Evolutionary conservation across 2,329 filamentous ascomycete species (phyloP).

Genomic region (Fusarium sp.): DNA sequence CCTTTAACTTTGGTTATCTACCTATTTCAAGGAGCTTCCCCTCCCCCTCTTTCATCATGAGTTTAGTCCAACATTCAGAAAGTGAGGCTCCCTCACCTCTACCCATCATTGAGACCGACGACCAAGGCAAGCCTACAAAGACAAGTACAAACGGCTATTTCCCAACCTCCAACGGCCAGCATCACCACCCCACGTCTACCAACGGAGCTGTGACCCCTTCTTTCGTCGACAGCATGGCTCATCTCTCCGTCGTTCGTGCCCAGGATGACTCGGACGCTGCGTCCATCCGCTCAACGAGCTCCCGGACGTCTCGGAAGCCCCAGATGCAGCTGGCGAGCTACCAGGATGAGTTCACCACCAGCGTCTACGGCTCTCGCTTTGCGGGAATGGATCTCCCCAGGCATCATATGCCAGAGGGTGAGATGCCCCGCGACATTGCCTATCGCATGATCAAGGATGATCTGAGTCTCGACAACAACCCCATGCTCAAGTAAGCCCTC

Average conservation of each 20-base stretch:
- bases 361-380: conserved; percentile 90
- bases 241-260: conserved; percentile 63
- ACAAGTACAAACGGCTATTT: conserved; percentile 52
- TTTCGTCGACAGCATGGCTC: conserved; percentile 62
- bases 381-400: conserved; percentile 85
- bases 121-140: conserved; percentile 43
- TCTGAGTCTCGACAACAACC: conserved; percentile 90
- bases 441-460: conserved; percentile 98
- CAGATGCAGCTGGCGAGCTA: conserved; percentile 66
- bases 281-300: conserved; percentile 46
- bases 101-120: conserved; percentile 53
- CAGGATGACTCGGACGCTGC: conserved; percentile 51
- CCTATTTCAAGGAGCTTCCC: conserved; percentile 4
- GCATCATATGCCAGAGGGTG: conserved; percentile 87
- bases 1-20: conserved; percentile 9
- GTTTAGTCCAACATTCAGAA: conserved; percentile 36
- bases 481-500: conserved; percentile 80
- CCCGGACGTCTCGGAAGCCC: conserved; percentile 44
- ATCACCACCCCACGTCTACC: conserved; percentile 46
- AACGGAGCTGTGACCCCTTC: conserved; percentile 41
- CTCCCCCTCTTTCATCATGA: conserved; percentile 46
- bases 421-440: conserved; percentile 94
- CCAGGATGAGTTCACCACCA: conserved; percentile 76
- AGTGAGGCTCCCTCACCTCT: conserved; percentile 44
- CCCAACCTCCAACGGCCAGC: conserved; percentile 35